These are phyloP conservation scores for Cyclospora cayetanensis DNA, from an alignment of 169 alveolate species.

Conservation along the genomic window DNA sequence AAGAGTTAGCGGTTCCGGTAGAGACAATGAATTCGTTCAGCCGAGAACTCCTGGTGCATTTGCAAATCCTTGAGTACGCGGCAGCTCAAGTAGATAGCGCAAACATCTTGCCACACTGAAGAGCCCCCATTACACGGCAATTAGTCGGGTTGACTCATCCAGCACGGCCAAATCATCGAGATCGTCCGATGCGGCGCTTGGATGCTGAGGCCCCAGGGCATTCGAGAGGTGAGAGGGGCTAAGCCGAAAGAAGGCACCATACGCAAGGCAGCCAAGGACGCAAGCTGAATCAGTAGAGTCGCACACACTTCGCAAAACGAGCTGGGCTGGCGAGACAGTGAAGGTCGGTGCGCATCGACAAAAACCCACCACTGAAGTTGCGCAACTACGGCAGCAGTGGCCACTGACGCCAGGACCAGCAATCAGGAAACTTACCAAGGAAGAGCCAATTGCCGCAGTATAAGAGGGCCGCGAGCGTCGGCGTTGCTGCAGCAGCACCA, in stretches of 20 bases:
- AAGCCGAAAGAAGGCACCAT: not conserved
- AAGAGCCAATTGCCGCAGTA: constrained; percentile 39
- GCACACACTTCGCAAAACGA: too few relatives aligned
- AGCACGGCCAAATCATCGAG: constrained; percentile 29
- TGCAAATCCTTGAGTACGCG: too few relatives aligned
- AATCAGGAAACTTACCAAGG: not conserved
- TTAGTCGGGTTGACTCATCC: constrained; percentile 18
- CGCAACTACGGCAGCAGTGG: too few relatives aligned
- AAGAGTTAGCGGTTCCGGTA: too few relatives aligned
- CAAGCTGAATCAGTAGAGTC: too few relatives aligned
- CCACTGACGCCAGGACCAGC: not conserved
- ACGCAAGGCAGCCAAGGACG: constrained; percentile 6
- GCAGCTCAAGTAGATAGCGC: too few relatives aligned
- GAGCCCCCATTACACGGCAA: constrained; percentile 10
- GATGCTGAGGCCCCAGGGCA: constrained; percentile 22
- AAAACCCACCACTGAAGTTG: too few relatives aligned
- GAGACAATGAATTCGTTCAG: too few relatives aligned
- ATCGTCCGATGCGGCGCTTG: not conserved
- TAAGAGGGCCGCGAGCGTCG: not conserved
- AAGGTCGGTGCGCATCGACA: too few relatives aligned
- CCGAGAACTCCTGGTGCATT: too few relatives aligned
- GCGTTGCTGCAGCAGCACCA: constrained; percentile 20
- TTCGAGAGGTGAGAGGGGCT: not conserved
- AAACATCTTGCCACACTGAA: too few relatives aligned
- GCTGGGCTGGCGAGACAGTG: too few relatives aligned